Percentiles rank a stretch among this genome's conserved stretches.
phyloP scores from a whole-genome alignment of 2,329 filamentous ascomycete genomes.

The Cladosporium sp. region DNA sequence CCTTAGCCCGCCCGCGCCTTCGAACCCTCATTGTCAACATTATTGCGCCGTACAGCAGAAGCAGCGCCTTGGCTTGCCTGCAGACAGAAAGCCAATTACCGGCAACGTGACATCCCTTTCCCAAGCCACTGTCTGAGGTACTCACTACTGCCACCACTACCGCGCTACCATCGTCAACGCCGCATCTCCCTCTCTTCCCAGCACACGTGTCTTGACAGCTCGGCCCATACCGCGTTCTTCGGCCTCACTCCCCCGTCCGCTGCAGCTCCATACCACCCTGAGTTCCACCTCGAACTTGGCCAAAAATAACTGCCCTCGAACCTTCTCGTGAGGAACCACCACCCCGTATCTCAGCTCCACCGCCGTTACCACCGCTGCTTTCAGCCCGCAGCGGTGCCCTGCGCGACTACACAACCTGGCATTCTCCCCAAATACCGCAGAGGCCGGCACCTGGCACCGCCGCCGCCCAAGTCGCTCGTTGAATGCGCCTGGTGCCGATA shows the following conservation, averaged over 20 bases:
- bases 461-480: constrained; percentile 17
- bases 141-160: neutral
- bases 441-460: constrained; percentile 17
- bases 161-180: neutral
- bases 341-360: neutral
- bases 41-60: neutral
- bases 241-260: constrained; percentile 4
- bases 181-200: neutral
- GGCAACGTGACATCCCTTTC: constrained; percentile 6
- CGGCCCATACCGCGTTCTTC: constrained; percentile 4
- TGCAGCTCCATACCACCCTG: constrained; percentile 1
- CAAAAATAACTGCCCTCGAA: constrained; percentile 2
- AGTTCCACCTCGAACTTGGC: neutral
- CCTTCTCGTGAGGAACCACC: neutral
- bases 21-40: constrained; percentile 1
- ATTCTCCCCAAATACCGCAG: constrained; percentile 12
- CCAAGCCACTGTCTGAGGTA: neutral
- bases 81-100: neutral
- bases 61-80: constrained; percentile 1
- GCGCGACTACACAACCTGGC: constrained; percentile 6
- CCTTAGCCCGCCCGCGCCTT: neutral
- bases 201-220: constrained; percentile 12
- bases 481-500: constrained; percentile 16
- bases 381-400: constrained; percentile 7
- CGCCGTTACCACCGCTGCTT: constrained; percentile 10